Base-by-base conservation (phyloP, 495 filamentous ascomycete genomes). In the Annulohypoxylon maeteangense region DNA sequence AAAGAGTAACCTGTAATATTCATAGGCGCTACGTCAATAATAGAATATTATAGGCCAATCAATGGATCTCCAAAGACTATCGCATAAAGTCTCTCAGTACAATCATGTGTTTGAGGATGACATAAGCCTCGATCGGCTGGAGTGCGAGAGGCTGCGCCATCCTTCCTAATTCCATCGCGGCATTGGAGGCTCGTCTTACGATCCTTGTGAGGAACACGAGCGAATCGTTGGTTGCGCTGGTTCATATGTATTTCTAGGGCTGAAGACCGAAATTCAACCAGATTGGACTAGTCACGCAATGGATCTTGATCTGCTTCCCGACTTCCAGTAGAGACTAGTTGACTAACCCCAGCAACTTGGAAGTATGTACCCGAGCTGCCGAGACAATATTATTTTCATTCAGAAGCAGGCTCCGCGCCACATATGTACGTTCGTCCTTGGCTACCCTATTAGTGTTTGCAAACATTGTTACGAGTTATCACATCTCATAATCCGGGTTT, bases 201-300 rank as follows among this genome's bases (percentile, higher is more conserved):
- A 70, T 70, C 67, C 14, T 65, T 27, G n/a, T n/a, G 23, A 53
- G 25, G 58, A 68, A 22, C 23, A 53, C 32, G 53, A 64, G 34
- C 42, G 11, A 34, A 58, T 25, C 53, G 34, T n/a, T 44, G 16
- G 40, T 18, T 20, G 32, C 14, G 14, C 20, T 14, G 16, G 0
- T 3, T 42, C 4, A 16, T 42, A 7, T 47, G 7, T 42, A 7
- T 47, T 79, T 5, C 31, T 63, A 50, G 53, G 59, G 51, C 54
- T 62, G 58, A 68, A 57, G 38, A 25, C 4, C 27, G 31, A 32
- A 31, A 11, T 38, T 55, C 18, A 20, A 50, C 62, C 8, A 18
- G 16, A 20, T 48, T 36, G 62, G 22, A 14, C 27, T 8, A 36
- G 29, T 55, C 18, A 55, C 51, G 29, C 1, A 57, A 31, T 27